phyloP scores from a whole-genome alignment of 176 grass and related monocot genomes.

The Phoenix dactylifera region DNA sequence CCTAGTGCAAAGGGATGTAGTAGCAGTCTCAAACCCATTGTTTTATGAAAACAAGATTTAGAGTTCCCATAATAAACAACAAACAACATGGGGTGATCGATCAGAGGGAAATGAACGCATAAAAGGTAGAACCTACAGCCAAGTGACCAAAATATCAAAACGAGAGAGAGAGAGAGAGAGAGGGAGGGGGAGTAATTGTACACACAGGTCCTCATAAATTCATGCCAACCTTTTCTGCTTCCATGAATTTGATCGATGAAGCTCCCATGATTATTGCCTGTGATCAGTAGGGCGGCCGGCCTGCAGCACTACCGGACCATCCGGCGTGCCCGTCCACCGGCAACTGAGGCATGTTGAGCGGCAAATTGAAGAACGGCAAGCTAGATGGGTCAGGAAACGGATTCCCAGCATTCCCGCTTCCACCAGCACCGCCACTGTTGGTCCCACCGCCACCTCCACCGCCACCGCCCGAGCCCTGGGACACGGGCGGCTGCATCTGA shows the following conservation, averaged over 20 bases:
- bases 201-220: slow-evolving; percentile 18
- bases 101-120: no score
- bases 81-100: no score
- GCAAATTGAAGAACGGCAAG: slow-evolving; percentile 80
- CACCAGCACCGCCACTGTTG: slow-evolving; percentile 16
- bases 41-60: no score
- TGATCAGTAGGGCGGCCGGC: slow-evolving; percentile 5
- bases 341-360: slow-evolving; percentile 66
- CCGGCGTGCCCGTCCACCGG: slow-evolving; percentile 44
- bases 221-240: slow-evolving; percentile 17
- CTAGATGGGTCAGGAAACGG: slow-evolving; percentile 12
- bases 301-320: slow-evolving; percentile 24
- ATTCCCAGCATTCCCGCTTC: slow-evolving; percentile 9
- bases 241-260: slow-evolving; percentile 13
- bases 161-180: slow-evolving; percentile 13
- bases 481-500: not conserved
- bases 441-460: not conserved
- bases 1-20: no score
- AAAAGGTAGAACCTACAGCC: no score
- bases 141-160: not conserved
- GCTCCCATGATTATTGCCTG: slow-evolving; percentile 5
- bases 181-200: slow-evolving; percentile 20
- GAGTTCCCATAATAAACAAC: no score
- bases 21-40: no score
- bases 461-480: not conserved